Evolutionary conservation across 495 filamentous ascomycete genomes (phyloP), one percentile per base, ranked within the genome.

Genomic region (Penicillium ochrochloron): DNA sequence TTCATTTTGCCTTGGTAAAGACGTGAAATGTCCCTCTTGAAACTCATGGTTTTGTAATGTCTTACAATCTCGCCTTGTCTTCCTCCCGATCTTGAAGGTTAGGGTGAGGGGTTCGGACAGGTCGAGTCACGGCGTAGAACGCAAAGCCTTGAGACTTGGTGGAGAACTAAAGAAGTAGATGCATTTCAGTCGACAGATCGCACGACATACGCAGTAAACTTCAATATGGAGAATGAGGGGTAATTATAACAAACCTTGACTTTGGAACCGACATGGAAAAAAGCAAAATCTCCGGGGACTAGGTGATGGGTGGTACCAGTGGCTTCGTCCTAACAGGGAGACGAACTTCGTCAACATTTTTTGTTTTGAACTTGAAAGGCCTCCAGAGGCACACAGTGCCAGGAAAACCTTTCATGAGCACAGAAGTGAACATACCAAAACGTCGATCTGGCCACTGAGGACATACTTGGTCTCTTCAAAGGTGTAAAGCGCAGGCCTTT

Each of bases 391-490:
- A n/a, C 7, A 42, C 39, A 7, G 14, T 3, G 14, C n/a, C n/a
- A n/a, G n/a, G n/a, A n/a, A 5, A 0, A 5, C 2, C 39, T n/a
- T 42, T 3, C 39, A 42, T 14, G 15, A 0, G 15, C 15, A 44
- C 42, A 27, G 14, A 4, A 41, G 3, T 2, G 4, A 48, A 59
- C 71, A 59, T 67, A 76, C 71, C 66, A 76, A 56, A 46, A 73
- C 46, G 65, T 76, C 73, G 17, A 76, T 76, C 48, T 76, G 70
- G 48, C 73, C 71, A 57, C 35, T 72, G 5, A 76, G 66, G 29
- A 76, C 68, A 63, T 75, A 75, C 31, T 75, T 75, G 2, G 70
- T 69, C 63, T 75, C 71, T 60, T 75, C 73, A 42, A 70, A 75
- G 6, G 41, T 72, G 48, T 75, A 75, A 41, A 63, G 63, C 0